Conservation (phyloP, 441 rosid species). For the Euphorbia celastroides region DNA sequence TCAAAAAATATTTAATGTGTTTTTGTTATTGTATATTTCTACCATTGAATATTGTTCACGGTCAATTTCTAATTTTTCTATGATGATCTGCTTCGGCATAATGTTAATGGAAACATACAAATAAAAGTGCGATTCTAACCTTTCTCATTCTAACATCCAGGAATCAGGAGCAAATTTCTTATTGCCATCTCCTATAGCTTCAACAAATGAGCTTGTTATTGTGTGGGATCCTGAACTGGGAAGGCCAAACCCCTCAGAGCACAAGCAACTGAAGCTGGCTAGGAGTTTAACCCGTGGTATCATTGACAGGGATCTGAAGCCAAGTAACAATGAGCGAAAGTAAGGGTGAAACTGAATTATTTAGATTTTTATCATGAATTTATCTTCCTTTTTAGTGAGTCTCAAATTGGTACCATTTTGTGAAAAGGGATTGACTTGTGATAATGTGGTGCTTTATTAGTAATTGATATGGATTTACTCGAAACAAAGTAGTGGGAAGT, state of each 20-base stretch:
- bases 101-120: not conserved
- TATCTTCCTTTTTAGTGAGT: not conserved
- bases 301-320: conserved; percentile 97
- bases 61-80: not conserved
- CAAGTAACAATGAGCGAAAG: conserved; percentile 78
- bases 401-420: not conserved
- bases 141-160: conserved; percentile 33
- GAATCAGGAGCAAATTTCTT: conserved; percentile 91
- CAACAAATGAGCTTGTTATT: conserved; percentile 90
- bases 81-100: not conserved
- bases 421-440: not conserved
- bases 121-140: conserved; percentile 1
- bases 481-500: not conserved
- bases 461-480: not conserved
- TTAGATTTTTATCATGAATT: conserved; percentile 1
- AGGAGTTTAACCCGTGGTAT: conserved; percentile 95
- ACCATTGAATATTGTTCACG: too few relatives aligned
- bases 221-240: conserved; percentile 97
- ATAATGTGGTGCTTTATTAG: conserved; percentile 7
- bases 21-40: not conserved
- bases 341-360: conserved; percentile 34
- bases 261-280: conserved; percentile 94
- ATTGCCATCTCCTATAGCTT: conserved; percentile 73
- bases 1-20: not conserved
- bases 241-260: conserved; percentile 88